Evolutionary conservation across 495 filamentous ascomycete species (phyloP).

Genomic region (Tuber aestivum): DNA sequence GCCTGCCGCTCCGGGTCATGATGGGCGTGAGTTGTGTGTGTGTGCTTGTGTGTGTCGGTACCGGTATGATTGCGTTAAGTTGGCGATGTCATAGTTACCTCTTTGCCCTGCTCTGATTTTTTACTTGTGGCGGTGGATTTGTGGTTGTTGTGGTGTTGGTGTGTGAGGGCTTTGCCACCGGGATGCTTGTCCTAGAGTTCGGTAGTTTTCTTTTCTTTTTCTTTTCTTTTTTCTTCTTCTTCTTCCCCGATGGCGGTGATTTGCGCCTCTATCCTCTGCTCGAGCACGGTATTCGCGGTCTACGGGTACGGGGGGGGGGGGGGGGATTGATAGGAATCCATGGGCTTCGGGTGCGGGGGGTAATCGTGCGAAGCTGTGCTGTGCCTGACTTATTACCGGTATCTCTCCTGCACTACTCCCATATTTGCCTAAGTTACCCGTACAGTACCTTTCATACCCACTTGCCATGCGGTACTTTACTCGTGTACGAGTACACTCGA

Average conservation of each 20-base stretch:
- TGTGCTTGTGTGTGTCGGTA: background rate
- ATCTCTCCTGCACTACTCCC: no score
- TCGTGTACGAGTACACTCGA: no score
- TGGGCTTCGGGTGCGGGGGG: background rate
- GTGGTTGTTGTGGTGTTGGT: background rate
- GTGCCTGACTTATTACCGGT: no score
- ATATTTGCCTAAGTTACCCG: no score
- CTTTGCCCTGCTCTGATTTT: background rate
- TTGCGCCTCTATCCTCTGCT: slow-evolving; percentile 5
- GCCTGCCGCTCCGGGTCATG: background rate
- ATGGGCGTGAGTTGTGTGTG: background rate
- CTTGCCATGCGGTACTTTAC: background rate
- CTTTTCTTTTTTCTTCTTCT: background rate
- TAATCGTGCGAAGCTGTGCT: background rate
- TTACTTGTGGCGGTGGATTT: slow-evolving; percentile 1
- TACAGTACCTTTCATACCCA: background rate
- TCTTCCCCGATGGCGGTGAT: background rate
- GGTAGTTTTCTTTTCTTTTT: no score
- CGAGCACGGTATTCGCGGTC: no score
- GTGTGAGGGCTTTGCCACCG: background rate
- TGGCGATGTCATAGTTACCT: slow-evolving; percentile 3
- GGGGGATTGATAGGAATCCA: background rate
- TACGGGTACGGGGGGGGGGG: background rate
- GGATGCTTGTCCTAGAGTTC: background rate
- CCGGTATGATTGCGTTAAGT: slow-evolving; percentile 1